Evolutionary conservation across 768 basidiomycete genomes (phyloP).

Genomic region (Termitomyces sp.): DNA sequence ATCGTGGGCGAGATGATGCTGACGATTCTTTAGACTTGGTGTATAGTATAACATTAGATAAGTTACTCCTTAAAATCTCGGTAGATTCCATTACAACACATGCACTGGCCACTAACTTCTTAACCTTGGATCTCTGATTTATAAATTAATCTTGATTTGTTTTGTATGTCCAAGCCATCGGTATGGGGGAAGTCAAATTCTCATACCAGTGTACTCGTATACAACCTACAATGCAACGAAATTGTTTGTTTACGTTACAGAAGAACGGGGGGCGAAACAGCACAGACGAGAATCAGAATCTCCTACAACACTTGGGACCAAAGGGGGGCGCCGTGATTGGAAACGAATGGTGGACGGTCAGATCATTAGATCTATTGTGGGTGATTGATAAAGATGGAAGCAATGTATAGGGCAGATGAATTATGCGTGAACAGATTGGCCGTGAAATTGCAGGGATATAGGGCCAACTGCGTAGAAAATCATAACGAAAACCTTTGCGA

Average conservation of each 20-base stretch:
- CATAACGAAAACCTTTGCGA: constrained; percentile 14
- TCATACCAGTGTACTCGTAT: constrained; percentile 15
- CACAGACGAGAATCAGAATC: constrained; percentile 4
- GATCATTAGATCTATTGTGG: constrained; percentile 21
- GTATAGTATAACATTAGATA: constrained; percentile 37
- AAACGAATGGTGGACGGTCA: constrained; percentile 22
- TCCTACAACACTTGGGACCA: constrained; percentile 12
- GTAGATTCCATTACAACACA: constrained; percentile 10
- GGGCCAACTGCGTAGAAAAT: constrained; percentile 9
- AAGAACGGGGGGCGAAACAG: constrained; percentile 1
- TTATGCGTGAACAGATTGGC: constrained; percentile 16
- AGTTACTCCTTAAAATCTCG: constrained; percentile 9
- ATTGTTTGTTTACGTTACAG: constrained; percentile 9
- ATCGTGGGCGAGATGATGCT: background rate
- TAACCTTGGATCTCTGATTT: background rate
- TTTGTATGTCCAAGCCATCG: background rate
- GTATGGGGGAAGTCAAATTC: constrained; percentile 9
- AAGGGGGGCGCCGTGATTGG: constrained; percentile 1
- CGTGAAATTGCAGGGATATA: constrained; percentile 19
- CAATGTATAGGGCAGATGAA: constrained; percentile 11
- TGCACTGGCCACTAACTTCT: constrained; percentile 2
- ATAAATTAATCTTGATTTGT: background rate
- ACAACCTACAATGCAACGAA: constrained; percentile 13
- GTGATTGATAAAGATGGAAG: constrained; percentile 14
- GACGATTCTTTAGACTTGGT: constrained; percentile 45